These are phyloP conservation scores for Metschnikowia sp. DNA, from an alignment of 805 yeast genomes.

Conservation along the genomic window DNA sequence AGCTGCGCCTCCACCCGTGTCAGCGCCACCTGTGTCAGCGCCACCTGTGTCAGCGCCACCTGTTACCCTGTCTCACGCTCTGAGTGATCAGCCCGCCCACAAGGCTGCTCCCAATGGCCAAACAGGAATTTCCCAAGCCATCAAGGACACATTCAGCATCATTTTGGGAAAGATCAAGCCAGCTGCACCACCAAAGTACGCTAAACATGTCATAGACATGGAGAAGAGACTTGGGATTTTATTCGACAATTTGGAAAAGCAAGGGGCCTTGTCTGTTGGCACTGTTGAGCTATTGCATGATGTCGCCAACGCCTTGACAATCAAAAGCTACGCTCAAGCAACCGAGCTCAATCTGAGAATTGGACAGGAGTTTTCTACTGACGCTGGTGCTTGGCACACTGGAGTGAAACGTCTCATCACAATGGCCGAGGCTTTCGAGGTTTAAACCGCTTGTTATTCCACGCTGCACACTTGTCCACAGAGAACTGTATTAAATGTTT, in stretches of 20 bases:
- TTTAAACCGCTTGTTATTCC: neutral
- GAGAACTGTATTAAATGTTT: too few species aligned
- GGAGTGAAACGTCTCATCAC: constrained; percentile 87
- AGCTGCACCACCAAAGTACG: constrained; percentile 66
- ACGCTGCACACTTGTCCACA: too few species aligned
- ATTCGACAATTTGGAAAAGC: constrained; percentile 73
- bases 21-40: constrained; percentile 1
- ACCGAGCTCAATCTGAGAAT: constrained; percentile 52
- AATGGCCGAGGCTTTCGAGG: constrained; percentile 48
- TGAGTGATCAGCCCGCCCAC: too few species aligned
- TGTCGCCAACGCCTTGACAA: constrained; percentile 48
- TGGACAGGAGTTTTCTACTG: constrained; percentile 60
- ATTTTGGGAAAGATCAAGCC: constrained; percentile 66
- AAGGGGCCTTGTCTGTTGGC: constrained; percentile 58
- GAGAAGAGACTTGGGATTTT: constrained; percentile 76
- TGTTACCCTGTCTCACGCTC: too few species aligned
- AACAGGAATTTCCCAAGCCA: constrained; percentile 28
- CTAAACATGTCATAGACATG: constrained; percentile 74
- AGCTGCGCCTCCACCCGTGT: constrained; percentile 24
- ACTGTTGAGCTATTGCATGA: constrained; percentile 51
- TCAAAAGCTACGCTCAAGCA: constrained; percentile 60
- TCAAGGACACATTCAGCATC: constrained; percentile 52
- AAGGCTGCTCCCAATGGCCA: neutral
- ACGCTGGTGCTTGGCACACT: constrained; percentile 87
- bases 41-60: constrained; percentile 11